Percentiles rank a stretch among this genome's conserved stretches.
These are phyloP conservation scores for Gynostemma pentaphyllum DNA, from an alignment of 306 rosid species.

Conservation along the genomic window DNA sequence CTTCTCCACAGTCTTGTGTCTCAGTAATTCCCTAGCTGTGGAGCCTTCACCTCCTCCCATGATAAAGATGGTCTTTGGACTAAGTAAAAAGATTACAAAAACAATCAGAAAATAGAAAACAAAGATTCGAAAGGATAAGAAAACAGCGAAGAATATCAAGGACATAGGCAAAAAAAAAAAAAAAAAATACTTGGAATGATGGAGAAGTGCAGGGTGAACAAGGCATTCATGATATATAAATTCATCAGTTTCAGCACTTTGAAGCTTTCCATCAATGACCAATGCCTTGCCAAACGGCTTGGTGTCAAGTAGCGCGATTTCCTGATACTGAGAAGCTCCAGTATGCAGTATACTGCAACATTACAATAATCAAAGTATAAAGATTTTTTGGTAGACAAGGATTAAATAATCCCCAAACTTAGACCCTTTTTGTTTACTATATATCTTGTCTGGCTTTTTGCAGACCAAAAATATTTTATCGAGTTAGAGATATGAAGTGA, in stretches of 20 bases:
- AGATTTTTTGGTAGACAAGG: background rate
- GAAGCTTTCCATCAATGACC: constrained; percentile 96
- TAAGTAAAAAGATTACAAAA: constrained; percentile 9
- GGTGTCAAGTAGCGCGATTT: constrained; percentile 88
- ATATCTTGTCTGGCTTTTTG: constrained; percentile 44
- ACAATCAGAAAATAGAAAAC: too few species aligned
- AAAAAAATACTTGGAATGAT: constrained; percentile 66
- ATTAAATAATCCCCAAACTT: background rate
- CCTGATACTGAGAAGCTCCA: constrained; percentile 86
- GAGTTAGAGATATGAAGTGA: constrained; percentile 1
- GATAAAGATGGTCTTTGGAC: constrained; percentile 69
- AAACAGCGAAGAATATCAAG: too few species aligned
- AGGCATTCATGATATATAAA: constrained; percentile 95
- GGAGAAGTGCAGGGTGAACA: constrained; percentile 86
- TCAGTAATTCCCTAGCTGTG: constrained; percentile 87
- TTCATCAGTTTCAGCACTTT: constrained; percentile 95
- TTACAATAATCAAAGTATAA: background rate
- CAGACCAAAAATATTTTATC: constrained; percentile 20
- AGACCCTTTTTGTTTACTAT: background rate
- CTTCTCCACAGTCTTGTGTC: constrained; percentile 71
- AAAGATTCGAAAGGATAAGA: too few species aligned
- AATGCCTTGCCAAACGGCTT: constrained; percentile 97
- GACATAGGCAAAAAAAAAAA: too few species aligned
- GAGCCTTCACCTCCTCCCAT: constrained; percentile 99
- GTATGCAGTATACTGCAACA: constrained; percentile 74